Evolutionary conservation across 192 early-diverging fungal genomes (phyloP).

Genomic region (Allomyces javanicus): DNA sequence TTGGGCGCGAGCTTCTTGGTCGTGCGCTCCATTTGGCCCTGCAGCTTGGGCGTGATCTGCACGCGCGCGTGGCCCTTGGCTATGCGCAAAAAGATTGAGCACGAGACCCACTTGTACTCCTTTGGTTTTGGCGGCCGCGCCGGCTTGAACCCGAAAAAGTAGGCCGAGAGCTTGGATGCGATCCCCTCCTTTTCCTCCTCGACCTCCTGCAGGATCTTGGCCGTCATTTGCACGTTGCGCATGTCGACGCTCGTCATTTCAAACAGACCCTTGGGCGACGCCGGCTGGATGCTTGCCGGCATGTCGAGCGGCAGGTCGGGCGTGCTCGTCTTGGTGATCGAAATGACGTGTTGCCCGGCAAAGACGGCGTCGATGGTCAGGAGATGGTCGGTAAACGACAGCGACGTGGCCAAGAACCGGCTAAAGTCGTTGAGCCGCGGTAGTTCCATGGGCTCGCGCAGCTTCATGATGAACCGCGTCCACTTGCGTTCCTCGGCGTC

Average conservation of each 20-base stretch:
- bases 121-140: background rate
- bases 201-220: conserved; percentile 10
- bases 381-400: conserved; percentile 64
- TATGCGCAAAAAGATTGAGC: conserved; percentile 47
- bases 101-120: conserved; percentile 3
- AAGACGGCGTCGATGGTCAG: conserved; percentile 39
- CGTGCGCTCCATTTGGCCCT: conserved; percentile 59
- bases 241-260: conserved; percentile 38
- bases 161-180: background rate
- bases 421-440: conserved; percentile 43
- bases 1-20: conserved; percentile 72
- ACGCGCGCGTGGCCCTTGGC: conserved; percentile 41
- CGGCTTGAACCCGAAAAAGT: background rate
- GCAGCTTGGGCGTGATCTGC: conserved; percentile 25
- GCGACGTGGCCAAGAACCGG: conserved; percentile 40
- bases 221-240: conserved; percentile 24
- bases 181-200: conserved; percentile 1
- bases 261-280: conserved; percentile 53
- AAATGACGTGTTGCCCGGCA: conserved; percentile 33
- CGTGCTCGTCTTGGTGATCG: conserved; percentile 41
- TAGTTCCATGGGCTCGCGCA: conserved; percentile 55
- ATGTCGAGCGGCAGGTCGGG: conserved; percentile 31
- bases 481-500: conserved; percentile 23
- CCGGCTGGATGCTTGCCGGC: conserved; percentile 18
- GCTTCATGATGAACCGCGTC: conserved; percentile 57